Evolutionary conservation across 2,329 filamentous ascomycete genomes (phyloP).

Genomic region (Beauveria caledonica): DNA sequence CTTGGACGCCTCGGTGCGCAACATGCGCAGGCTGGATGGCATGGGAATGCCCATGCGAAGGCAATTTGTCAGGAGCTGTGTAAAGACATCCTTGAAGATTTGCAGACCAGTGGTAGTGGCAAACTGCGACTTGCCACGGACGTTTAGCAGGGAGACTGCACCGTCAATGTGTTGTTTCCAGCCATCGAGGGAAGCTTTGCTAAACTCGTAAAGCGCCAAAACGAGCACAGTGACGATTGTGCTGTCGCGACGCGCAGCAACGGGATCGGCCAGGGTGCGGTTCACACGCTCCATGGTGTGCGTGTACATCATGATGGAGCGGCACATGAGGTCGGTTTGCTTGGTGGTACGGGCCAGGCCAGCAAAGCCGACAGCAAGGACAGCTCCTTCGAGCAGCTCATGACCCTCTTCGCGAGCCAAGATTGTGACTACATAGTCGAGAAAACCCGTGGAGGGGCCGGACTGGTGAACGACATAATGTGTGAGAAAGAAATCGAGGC

Average conservation of each 20-base stretch:
- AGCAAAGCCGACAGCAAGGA: slow-evolving; percentile 8
- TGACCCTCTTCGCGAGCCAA: slow-evolving; percentile 10
- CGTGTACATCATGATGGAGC: slow-evolving; percentile 11
- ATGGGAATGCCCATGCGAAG: slow-evolving; percentile 7
- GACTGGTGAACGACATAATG: slow-evolving; percentile 10
- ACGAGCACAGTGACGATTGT: slow-evolving; percentile 11
- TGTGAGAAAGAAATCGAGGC: slow-evolving; percentile 10
- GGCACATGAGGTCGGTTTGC: slow-evolving; percentile 11
- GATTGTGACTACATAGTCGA: slow-evolving; percentile 10
- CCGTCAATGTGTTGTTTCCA: slow-evolving; percentile 13
- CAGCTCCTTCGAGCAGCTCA: slow-evolving; percentile 8
- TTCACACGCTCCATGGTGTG: slow-evolving; percentile 11
- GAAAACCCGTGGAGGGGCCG: slow-evolving; percentile 8
- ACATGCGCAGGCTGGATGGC: slow-evolving; percentile 9
- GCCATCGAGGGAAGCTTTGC: slow-evolving; percentile 10
- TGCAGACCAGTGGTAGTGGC: slow-evolving; percentile 2
- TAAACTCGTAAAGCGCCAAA: slow-evolving; percentile 10
- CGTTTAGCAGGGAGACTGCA: slow-evolving; percentile 9
- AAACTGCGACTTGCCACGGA: slow-evolving; percentile 12
- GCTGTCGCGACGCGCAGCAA: slow-evolving; percentile 9
- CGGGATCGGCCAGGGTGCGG: slow-evolving; percentile 7
- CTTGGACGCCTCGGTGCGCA: slow-evolving; percentile 11
- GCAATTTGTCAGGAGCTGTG: slow-evolving; percentile 9
- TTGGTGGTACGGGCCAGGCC: slow-evolving; percentile 12
- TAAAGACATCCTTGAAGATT: slow-evolving; percentile 13